Evolutionary conservation across 768 basidiomycete species (phyloP).

Genomic region (Sistotremastrum suecicum): DNA sequence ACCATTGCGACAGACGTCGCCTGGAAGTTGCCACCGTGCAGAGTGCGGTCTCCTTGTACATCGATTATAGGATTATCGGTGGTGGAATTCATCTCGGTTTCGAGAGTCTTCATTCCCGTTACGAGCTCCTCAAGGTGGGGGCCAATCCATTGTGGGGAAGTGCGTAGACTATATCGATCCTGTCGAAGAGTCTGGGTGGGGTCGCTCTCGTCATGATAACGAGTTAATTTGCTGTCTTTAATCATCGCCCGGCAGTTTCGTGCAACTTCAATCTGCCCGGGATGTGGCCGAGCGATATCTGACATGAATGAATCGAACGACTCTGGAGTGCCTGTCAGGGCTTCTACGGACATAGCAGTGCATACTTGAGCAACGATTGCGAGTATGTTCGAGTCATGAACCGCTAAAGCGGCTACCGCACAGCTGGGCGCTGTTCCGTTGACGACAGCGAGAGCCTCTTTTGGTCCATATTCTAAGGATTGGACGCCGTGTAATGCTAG

Average conservation of each 20-base stretch:
- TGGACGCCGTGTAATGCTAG: slow-evolving; percentile 9
- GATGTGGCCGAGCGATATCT: slow-evolving; percentile 15
- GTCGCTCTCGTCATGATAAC: neutral
- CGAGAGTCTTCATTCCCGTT: slow-evolving; percentile 9
- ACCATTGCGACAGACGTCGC: slow-evolving; percentile 10
- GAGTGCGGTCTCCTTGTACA: slow-evolving; percentile 5
- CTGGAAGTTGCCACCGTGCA: slow-evolving; percentile 13
- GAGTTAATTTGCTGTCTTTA: slow-evolving; percentile 7
- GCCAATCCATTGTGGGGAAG: slow-evolving; percentile 14
- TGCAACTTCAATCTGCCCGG: slow-evolving; percentile 15
- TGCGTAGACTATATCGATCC: slow-evolving; percentile 16
- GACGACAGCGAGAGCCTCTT: slow-evolving; percentile 16
- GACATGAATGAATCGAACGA: slow-evolving; percentile 15
- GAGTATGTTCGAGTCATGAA: slow-evolving; percentile 12
- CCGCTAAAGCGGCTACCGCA: slow-evolving; percentile 11
- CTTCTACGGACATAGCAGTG: slow-evolving; percentile 16
- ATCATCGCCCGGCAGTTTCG: slow-evolving; percentile 10
- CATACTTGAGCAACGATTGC: slow-evolving; percentile 8
- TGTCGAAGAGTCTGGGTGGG: slow-evolving; percentile 14
- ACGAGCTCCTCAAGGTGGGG: slow-evolving; percentile 13
- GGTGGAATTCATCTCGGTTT: slow-evolving; percentile 15
- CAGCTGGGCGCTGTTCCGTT: slow-evolving; percentile 12
- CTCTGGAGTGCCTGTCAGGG: slow-evolving; percentile 13
- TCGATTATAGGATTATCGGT: slow-evolving; percentile 20
- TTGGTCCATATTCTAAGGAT: slow-evolving; percentile 10